Evolutionary conservation across 2,329 filamentous ascomycete genomes (phyloP), one percentile per base, ranked within the genome.

Genomic region (Penicillium sp.): DNA sequence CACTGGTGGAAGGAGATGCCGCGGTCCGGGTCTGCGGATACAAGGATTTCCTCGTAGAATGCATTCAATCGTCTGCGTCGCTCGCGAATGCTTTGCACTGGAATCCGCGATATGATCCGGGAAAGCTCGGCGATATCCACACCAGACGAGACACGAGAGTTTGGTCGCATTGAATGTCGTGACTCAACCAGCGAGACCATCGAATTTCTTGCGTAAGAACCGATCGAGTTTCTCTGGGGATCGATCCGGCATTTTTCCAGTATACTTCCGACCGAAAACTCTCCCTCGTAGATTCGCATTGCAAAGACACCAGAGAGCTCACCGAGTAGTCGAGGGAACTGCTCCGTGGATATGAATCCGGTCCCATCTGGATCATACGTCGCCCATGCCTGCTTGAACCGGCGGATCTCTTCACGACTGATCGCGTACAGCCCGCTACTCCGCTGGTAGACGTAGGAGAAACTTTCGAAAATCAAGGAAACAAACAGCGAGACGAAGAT

Each of bases 401-500:
- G 88, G 45, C 94, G 87, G 62, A 97, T 92, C 72, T 99, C 94
- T 66, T 97, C 92, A 62, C 94, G 85, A 67, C 91, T 95, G 66
- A 99, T 88, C 59, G 89, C 88, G 6, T 89, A 91, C 65, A 97
- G 82, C n/a, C 92, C 91, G 68, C 90, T 96, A 58, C 93, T 97
- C 61, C 92, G 86, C 77, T 99, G 95, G 72, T 97, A 99, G 61
- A 99, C 94, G 69, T 99, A 99, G 72, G 92, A 96, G 81, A 99
- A 99, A 76, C 92, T 97, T 78, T 99, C 94, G 77, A 95, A 99
- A 65, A 99, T 99, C 72, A 99, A 86, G 47, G 94, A 99, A 57
- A 99, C 93, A 74, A 99, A 99, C 70, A 99, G 79, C 69, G 93
- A 97, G 70, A 97, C 93, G 69, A 99, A 99, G 68, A 99, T 96